Conservation (phyloP, 1,284 basidiomycete genomes). For the Ganoderma lingzhi region DNA sequence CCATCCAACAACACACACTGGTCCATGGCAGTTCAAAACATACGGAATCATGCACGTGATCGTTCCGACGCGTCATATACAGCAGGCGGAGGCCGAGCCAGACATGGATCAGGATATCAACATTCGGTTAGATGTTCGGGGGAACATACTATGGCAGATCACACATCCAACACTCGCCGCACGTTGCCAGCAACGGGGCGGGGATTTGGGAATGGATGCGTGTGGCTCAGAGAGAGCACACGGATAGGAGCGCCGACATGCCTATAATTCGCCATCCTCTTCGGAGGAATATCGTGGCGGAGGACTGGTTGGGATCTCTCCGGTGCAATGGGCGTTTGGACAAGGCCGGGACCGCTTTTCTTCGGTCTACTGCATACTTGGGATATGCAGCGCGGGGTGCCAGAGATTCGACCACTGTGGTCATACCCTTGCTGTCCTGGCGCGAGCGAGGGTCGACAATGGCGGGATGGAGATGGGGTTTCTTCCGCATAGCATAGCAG, state of each 20-base stretch:
- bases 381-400: neutral
- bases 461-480: constrained; percentile 18
- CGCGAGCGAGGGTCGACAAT: constrained; percentile 19
- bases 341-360: neutral
- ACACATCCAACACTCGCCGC: neutral
- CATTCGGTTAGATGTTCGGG: neutral
- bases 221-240: neutral
- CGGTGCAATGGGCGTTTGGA: neutral
- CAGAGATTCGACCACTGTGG: constrained; percentile 2
- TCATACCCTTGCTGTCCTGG: constrained; percentile 6
- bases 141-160: neutral
- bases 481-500: neutral
- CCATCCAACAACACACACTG: no score
- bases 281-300: constrained; percentile 4
- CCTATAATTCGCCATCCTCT: constrained; percentile 10
- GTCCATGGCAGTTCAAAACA: neutral
- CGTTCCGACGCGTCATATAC: constrained; percentile 31
- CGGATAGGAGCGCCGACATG: neutral
- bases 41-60: constrained; percentile 28
- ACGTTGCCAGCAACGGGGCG: neutral
- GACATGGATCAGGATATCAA: neutral
- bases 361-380: neutral
- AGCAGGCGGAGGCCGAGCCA: constrained; percentile 11
- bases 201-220: neutral
- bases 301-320: neutral